A percentile compares a stretch with the other conserved stretches of the same genome.
Conservation (phyloP, 2,329 filamentous ascomycete species). For the Torrubiellomyces zombiae region DNA sequence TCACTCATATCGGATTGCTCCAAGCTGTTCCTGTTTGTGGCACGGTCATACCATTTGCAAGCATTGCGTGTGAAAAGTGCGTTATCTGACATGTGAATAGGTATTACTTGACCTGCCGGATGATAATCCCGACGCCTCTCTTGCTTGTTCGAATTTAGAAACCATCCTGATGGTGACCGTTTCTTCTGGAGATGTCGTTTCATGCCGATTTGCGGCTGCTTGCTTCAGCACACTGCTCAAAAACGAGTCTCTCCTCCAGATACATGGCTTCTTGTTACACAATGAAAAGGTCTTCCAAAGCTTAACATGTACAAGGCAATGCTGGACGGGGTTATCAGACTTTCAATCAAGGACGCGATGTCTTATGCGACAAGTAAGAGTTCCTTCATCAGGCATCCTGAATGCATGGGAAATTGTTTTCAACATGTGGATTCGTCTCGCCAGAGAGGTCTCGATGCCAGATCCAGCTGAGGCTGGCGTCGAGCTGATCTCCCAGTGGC, state of each 20-base stretch:
- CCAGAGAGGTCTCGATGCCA: slow-evolving; percentile 43
- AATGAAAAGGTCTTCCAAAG: no score
- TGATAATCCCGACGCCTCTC: slow-evolving; percentile 36
- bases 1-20: slow-evolving; percentile 35
- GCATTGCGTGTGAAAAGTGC: background rate
- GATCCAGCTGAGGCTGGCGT: slow-evolving; percentile 36
- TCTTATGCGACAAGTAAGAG: slow-evolving; percentile 41
- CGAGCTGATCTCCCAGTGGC: slow-evolving; percentile 43
- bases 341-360: slow-evolving; percentile 50
- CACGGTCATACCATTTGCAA: background rate
- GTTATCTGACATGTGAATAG: slow-evolving; percentile 16
- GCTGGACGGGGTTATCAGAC: slow-evolving; percentile 50
- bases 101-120: slow-evolving; percentile 36
- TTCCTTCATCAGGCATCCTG: slow-evolving; percentile 49
- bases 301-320: no score
- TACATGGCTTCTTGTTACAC: no score
- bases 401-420: slow-evolving; percentile 52
- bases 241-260: no score
- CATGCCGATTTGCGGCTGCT: slow-evolving; percentile 45
- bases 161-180: slow-evolving; percentile 45
- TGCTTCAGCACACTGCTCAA: no score
- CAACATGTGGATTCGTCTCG: slow-evolving; percentile 46
- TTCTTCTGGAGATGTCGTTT: slow-evolving; percentile 48
- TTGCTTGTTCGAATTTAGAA: slow-evolving; percentile 39
- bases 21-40: slow-evolving; percentile 31